Evolutionary conservation across 2,329 filamentous ascomycete species (phyloP), one percentile per base, ranked within the genome.

Genomic region (Xylaria sp.): DNA sequence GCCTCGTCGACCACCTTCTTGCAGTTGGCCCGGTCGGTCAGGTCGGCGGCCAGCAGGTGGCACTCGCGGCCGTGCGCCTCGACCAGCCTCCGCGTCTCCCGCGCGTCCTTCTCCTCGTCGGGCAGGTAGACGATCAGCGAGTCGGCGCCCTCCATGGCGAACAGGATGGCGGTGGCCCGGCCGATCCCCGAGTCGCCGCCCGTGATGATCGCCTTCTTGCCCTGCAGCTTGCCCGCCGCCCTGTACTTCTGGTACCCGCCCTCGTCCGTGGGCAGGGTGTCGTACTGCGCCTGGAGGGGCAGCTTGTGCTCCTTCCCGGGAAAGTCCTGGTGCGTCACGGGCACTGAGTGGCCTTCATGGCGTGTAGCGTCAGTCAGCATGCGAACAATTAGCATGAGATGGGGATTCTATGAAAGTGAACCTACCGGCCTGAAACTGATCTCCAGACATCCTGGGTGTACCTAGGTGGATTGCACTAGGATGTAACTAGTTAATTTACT

Each of bases 131-230:
- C 82, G 61, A 94, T 91, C 53, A 89, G 78, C 46, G 81, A 84
- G 58, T 89, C 84, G 13, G 89, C 89, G 5, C 90, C 91, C 71
- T 94, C 91, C 80, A 91, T 88, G 38, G 90, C 90, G 64, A 88
- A 94, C 0, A 94, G 78, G 16, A 93, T 80, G 1, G 90, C 89
- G 1, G 87, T 83, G 1, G 90, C 86, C 37, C 89, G 84, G 6
- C 90, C 89, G 60, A 94, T 93, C 1, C 90, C 90, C 6, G 83
- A 87, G 71, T 93, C 90, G 2, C 90, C 90, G 16, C 90, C 90
- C 0, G 90, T 93, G 65, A 94, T 93, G 53, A 94, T 72, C 7
- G 90, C 89, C 54, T 84, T 89, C 72, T 88, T 90, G 57, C 85
- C 89, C 64, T 83, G 73, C 6, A 94, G 82, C 74, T 94, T 95